Percentiles rank a stretch among this genome's conserved stretches.
These are phyloP conservation scores for Senna siamea DNA, from an alignment of 306 rosid genomes.

Conservation along the genomic window DNA sequence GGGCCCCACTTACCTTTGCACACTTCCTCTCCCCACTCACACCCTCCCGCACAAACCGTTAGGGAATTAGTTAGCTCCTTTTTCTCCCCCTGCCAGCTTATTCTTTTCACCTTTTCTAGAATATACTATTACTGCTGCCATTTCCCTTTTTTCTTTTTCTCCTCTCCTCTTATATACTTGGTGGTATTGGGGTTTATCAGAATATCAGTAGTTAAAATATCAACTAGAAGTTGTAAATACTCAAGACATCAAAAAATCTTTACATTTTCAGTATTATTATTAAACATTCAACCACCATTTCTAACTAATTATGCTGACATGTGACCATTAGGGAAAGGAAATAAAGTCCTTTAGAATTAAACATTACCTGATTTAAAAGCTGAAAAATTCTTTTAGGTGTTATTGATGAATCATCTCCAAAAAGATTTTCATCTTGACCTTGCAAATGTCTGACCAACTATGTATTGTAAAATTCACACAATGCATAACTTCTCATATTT, in stretches of 20 bases:
- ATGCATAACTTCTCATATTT: conserved; percentile 19
- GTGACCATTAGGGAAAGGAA: background rate
- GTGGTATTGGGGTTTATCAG: too few relatives aligned
- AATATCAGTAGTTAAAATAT: conserved; percentile 22
- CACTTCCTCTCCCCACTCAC: too few relatives aligned
- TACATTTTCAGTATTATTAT: conserved; percentile 17
- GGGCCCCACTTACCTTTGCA: too few relatives aligned
- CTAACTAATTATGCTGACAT: background rate
- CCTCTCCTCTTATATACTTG: too few relatives aligned
- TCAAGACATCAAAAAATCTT: conserved; percentile 24
- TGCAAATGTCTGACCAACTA: conserved; percentile 95
- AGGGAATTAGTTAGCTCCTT: too few relatives aligned
- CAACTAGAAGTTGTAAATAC: background rate
- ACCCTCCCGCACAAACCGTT: too few relatives aligned
- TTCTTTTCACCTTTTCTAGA: too few relatives aligned
- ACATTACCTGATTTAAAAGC: conserved; percentile 82
- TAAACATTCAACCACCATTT: conserved; percentile 17
- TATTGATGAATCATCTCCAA: conserved; percentile 72
- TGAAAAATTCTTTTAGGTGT: conserved; percentile 88
- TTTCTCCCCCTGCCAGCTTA: too few relatives aligned
- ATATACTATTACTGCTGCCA: too few relatives aligned
- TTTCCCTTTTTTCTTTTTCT: too few relatives aligned
- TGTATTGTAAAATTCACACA: conserved; percentile 41
- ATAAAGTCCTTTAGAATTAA: background rate
- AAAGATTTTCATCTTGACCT: conserved; percentile 86